phyloP scores from a whole-genome alignment of 192 early-diverging fungal species.

The Backusella australiensis region DNA sequence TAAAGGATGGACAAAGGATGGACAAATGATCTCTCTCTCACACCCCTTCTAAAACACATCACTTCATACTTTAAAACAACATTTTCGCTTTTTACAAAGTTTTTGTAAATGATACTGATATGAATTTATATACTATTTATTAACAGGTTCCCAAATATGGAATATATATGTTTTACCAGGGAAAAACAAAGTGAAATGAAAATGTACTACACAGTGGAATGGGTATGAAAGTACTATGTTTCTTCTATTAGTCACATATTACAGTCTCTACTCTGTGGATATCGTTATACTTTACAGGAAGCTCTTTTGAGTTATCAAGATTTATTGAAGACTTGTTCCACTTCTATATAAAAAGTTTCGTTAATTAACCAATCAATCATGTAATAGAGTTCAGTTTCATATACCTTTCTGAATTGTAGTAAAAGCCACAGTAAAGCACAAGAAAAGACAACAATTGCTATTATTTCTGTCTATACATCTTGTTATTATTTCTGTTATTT shows the following conservation, averaged over 20 bases:
- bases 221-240: not conserved
- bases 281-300: not conserved
- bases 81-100: not conserved
- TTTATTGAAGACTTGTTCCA: not conserved
- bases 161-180: not conserved
- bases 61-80: not conserved
- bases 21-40: too few relatives aligned
- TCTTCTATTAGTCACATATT: not conserved
- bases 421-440: not conserved
- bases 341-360: not conserved
- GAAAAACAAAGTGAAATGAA: not conserved
- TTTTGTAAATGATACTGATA: not conserved
- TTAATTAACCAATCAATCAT: not conserved
- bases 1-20: too few relatives aligned
- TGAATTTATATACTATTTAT: not conserved
- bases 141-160: not conserved
- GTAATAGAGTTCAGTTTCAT: not conserved
- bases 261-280: not conserved
- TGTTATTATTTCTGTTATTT: not conserved
- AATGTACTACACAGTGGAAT: not conserved
- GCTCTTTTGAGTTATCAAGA: not conserved
- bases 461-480: not conserved
- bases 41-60: not conserved
- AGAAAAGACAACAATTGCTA: not conserved
- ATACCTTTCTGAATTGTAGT: not conserved